These are phyloP conservation scores for Xylaria multiplex DNA, from an alignment of 2,329 filamentous ascomycete genomes.

Conservation along the genomic window DNA sequence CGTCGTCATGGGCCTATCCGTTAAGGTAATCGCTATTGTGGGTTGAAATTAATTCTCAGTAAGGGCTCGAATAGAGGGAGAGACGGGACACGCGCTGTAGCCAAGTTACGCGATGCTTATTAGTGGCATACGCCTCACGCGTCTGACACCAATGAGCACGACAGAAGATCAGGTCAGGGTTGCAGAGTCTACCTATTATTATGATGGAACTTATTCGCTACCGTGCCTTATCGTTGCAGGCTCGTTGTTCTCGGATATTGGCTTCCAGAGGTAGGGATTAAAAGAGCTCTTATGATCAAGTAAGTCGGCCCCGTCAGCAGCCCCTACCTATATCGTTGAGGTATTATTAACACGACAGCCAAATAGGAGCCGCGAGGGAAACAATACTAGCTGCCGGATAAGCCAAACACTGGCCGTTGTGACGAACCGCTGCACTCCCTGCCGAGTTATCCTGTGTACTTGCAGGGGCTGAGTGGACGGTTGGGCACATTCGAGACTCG, in stretches of 20 bases:
- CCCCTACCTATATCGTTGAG: slow-evolving; percentile 36
- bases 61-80: slow-evolving; percentile 5
- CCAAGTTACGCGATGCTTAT: slow-evolving; percentile 17
- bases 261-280: slow-evolving; percentile 26
- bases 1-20: background rate
- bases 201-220: slow-evolving; percentile 14
- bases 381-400: slow-evolving; percentile 31
- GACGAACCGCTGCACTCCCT: slow-evolving; percentile 19
- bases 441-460: slow-evolving; percentile 14
- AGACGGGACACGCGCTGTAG: slow-evolving; percentile 19
- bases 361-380: slow-evolving; percentile 15
- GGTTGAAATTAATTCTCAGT: background rate
- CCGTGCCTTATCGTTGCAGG: slow-evolving; percentile 30
- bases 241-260: slow-evolving; percentile 25
- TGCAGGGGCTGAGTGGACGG: slow-evolving; percentile 32
- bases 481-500: slow-evolving; percentile 28
- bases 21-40: background rate
- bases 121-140: slow-evolving; percentile 22
- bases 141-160: slow-evolving; percentile 21
- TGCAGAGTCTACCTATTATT: slow-evolving; percentile 14
- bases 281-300: slow-evolving; percentile 31
- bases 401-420: slow-evolving; percentile 28
- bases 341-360: slow-evolving; percentile 34
- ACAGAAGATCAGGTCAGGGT: slow-evolving; percentile 13
- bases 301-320: slow-evolving; percentile 28